These are phyloP conservation scores for Chrysanthemum seticuspe DNA, from an alignment of 129 eudicot species.

Conservation along the genomic window DNA sequence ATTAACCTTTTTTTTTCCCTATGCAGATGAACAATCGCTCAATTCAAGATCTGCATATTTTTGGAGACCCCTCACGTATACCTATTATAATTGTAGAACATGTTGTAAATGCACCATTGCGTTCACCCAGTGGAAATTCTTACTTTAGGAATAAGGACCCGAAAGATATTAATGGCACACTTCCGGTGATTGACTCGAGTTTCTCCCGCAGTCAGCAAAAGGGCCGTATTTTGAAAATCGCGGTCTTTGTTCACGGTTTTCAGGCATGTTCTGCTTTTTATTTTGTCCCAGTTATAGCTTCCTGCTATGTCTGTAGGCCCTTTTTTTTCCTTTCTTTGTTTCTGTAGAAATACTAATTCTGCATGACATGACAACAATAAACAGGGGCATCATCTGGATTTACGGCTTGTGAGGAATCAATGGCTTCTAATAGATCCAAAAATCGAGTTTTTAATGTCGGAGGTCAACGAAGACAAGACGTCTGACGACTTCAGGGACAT, in stretches of 20 bases:
- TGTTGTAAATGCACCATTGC: slow-evolving; percentile 71
- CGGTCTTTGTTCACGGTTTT: slow-evolving; percentile 94
- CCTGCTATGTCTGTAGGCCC: not conserved
- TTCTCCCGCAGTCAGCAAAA: slow-evolving; percentile 43
- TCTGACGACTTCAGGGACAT: slow-evolving; percentile 97
- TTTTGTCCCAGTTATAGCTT: not conserved
- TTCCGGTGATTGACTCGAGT: slow-evolving; percentile 42
- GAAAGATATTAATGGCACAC: slow-evolving; percentile 39
- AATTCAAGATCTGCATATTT: slow-evolving; percentile 89
- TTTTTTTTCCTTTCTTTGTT: not conserved
- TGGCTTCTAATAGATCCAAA: slow-evolving; percentile 99
- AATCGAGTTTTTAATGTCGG: slow-evolving; percentile 90
- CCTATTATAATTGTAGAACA: slow-evolving; percentile 89
- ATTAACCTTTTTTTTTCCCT: slow-evolving; percentile 1
- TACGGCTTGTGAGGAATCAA: slow-evolving; percentile 92
- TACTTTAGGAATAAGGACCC: slow-evolving; percentile 54
- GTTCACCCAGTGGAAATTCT: slow-evolving; percentile 66
- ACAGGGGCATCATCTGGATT: slow-evolving; percentile 98
- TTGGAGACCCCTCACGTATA: slow-evolving; percentile 91
- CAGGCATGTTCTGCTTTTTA: slow-evolving; percentile 53
- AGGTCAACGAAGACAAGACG: slow-evolving; percentile 92
- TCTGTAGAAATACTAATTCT: slow-evolving; percentile 10
- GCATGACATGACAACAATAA: slow-evolving; percentile 17
- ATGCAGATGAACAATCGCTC: slow-evolving; percentile 88
- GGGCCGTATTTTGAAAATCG: slow-evolving; percentile 80